These are phyloP conservation scores for Drechslera avenae DNA, from an alignment of 2,329 filamentous ascomycete genomes.

Conservation along the genomic window DNA sequence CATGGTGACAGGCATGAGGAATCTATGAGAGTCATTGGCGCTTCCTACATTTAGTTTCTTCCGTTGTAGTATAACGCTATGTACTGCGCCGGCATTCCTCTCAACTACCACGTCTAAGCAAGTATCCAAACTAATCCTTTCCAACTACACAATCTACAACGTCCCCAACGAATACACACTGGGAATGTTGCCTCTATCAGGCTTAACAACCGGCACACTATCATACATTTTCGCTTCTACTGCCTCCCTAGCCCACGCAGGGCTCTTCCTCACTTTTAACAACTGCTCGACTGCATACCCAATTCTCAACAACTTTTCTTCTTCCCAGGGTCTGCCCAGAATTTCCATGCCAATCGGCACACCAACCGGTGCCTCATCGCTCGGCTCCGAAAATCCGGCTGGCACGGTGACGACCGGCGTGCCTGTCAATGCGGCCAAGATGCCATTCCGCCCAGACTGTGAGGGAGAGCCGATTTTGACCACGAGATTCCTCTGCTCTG, in stretches of 20 bases:
- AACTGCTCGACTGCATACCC: conserved; percentile 58
- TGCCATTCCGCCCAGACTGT: conserved; percentile 65
- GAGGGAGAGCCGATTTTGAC: conserved; percentile 62
- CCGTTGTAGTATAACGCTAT: no score
- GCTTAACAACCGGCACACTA: conserved; percentile 53
- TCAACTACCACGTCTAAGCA: not conserved
- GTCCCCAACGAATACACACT: conserved; percentile 57
- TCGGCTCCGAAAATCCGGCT: conserved; percentile 58
- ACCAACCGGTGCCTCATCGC: conserved; percentile 58
- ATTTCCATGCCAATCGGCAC: conserved; percentile 70
- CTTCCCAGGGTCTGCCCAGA: conserved; percentile 61
- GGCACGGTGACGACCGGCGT: conserved; percentile 61
- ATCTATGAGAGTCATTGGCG: no score
- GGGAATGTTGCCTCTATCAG: conserved; percentile 52
- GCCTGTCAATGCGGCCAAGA: conserved; percentile 60
- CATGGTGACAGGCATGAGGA: no score
- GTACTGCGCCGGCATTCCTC: no score
- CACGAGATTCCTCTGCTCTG: conserved; percentile 67
- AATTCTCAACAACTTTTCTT: conserved; percentile 59
- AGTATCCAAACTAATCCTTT: no score
- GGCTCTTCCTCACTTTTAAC: conserved; percentile 54
- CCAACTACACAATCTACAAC: conserved; percentile 21
- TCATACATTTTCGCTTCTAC: conserved; percentile 50
- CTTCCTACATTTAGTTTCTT: no score
- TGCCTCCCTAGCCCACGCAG: conserved; percentile 51